Evolutionary conservation across 2,329 filamentous ascomycete species (phyloP).

Genomic region (Fusarium burgessii): DNA sequence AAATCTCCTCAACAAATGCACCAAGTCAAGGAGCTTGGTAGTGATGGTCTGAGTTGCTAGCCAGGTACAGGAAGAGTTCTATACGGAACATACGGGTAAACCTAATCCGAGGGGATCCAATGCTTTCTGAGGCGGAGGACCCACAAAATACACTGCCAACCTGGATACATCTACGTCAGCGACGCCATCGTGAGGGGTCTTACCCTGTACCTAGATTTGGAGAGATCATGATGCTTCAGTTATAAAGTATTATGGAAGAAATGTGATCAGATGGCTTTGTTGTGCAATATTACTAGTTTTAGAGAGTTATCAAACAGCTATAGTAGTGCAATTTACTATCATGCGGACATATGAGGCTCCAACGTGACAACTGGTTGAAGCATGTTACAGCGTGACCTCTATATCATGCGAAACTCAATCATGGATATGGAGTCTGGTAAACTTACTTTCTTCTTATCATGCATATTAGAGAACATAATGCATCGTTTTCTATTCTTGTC

Average conservation of each 20-base stretch:
- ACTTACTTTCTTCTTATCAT: background rate
- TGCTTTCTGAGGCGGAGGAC: background rate
- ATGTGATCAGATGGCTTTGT: background rate
- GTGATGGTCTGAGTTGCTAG: slow-evolving; percentile 18
- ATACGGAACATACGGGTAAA: slow-evolving; percentile 38
- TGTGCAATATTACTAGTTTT: no score
- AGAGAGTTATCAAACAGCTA: background rate
- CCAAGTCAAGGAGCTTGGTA: slow-evolving; percentile 6
- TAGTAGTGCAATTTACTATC: background rate
- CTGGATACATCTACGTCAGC: slow-evolving; percentile 32
- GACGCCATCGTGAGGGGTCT: slow-evolving; percentile 27
- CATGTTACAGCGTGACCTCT: background rate
- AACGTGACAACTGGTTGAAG: background rate
- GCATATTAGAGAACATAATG: background rate
- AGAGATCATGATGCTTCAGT: background rate
- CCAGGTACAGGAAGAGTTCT: slow-evolving; percentile 7
- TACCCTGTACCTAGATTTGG: slow-evolving; percentile 27
- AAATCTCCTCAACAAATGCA: background rate
- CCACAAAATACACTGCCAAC: slow-evolving; percentile 17
- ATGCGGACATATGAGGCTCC: background rate
- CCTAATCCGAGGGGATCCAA: slow-evolving; percentile 6
- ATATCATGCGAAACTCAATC: background rate
- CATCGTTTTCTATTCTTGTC: background rate
- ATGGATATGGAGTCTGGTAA: background rate
- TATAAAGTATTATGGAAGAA: background rate